A percentile compares a stretch with the other conserved stretches of the same genome.
Conservation (phyloP, 108 stramenopile genomes). For the Thalassiosira profunda region DNA sequence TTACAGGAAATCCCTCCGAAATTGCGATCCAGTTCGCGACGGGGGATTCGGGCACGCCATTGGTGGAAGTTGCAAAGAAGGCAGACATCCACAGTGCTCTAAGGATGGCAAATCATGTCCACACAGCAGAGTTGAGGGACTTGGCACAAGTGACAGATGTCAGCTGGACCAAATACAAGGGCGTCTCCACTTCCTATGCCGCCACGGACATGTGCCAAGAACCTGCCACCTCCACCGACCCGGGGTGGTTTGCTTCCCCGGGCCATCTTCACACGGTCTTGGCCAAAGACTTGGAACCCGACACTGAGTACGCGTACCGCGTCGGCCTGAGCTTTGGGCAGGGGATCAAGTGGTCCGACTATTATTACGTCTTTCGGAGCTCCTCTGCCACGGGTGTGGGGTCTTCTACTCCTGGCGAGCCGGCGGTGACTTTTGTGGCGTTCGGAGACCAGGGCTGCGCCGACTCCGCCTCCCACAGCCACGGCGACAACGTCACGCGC, state of each 20-base stretch:
- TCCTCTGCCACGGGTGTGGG: slow-evolving; percentile 18
- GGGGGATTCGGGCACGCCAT: slow-evolving; percentile 46
- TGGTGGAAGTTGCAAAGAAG: slow-evolving; percentile 36
- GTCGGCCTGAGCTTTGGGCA: slow-evolving; percentile 49
- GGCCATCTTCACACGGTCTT: slow-evolving; percentile 62
- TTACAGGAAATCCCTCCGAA: slow-evolving; percentile 25
- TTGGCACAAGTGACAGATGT: not conserved
- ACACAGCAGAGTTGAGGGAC: not conserved
- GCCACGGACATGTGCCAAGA: slow-evolving; percentile 71
- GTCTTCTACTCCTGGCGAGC: not conserved
- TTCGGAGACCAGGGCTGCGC: slow-evolving; percentile 75
- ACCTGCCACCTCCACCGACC: slow-evolving; percentile 63
- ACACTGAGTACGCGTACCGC: slow-evolving; percentile 62
- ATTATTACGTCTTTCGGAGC: slow-evolving; percentile 22
- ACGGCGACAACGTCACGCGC: slow-evolving; percentile 38
- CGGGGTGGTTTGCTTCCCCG: slow-evolving; percentile 62
- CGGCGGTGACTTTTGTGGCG: slow-evolving; percentile 58
- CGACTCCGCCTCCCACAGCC: slow-evolving; percentile 12
- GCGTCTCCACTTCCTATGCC: slow-evolving; percentile 56
- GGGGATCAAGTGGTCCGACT: slow-evolving; percentile 34
- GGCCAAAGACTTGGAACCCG: slow-evolving; percentile 44
- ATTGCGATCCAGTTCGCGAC: slow-evolving; percentile 71
- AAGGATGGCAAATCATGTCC: not conserved
- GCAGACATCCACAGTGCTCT: not conserved
- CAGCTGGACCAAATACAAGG: slow-evolving; percentile 31